Evolutionary conservation across 345 rosid species (phyloP).

Genomic region (Euclidium syriacum): DNA sequence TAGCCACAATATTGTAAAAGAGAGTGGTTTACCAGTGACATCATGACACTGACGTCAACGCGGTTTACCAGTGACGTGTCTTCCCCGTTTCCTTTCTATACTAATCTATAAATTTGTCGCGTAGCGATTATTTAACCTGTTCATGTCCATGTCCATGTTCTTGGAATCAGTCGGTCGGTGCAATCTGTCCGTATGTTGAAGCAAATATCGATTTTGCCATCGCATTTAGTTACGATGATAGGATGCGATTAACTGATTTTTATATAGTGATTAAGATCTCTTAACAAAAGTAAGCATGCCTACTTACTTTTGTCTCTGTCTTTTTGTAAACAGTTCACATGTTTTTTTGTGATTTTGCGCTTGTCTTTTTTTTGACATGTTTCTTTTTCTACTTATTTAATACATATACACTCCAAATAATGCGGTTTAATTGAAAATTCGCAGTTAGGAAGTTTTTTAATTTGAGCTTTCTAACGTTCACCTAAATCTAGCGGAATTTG

Average conservation of each 20-base stretch:
- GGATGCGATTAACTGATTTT: neutral
- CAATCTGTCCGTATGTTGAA: too few species aligned
- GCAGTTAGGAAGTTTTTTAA: too few species aligned
- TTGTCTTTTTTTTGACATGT: neutral
- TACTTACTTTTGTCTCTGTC: too few species aligned
- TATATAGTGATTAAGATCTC: neutral
- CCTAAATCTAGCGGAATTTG: too few species aligned
- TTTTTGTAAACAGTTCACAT: too few species aligned
- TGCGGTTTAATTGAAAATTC: too few species aligned
- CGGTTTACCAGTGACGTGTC: neutral
- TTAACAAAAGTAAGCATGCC: too few species aligned
- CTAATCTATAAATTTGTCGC: neutral
- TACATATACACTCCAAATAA: too few species aligned
- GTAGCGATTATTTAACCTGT: neutral
- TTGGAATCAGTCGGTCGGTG: neutral
- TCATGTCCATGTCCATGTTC: neutral
- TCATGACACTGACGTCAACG: constrained; percentile 14
- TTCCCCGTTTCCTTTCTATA: neutral
- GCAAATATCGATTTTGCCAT: neutral
- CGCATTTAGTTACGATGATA: neutral
- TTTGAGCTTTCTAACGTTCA: too few species aligned
- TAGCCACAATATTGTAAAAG: too few species aligned
- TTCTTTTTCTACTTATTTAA: too few species aligned
- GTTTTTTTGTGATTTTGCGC: neutral
- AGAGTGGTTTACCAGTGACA: neutral